phyloP scores from a whole-genome alignment of 176 grass and related monocot genomes.

The Hordeum vulgare region MorexV3_pseudomolecules_assembly NC_058519.1:582385233-582385732 shows the following conservation, averaged over 20 bases:
- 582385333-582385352: neutral
- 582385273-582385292: neutral
- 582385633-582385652: conserved; percentile 32
- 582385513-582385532: conserved; percentile 52
- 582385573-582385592: conserved; percentile 24
- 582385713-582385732: neutral
- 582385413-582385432: neutral
- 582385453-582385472: too few relatives aligned
- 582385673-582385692: conserved; percentile 79
- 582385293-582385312: neutral
- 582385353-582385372: neutral
- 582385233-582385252: neutral
- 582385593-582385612: too few relatives aligned
- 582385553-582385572: conserved; percentile 58
- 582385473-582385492: neutral
- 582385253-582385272: neutral
- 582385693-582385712: conserved; percentile 49
- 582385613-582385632: neutral
- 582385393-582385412: neutral
- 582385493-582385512: conserved; percentile 43
- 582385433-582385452: too few relatives aligned
- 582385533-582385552: conserved; percentile 57
- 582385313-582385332: neutral
- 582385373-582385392: neutral
- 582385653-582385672: conserved; percentile 42